Evolutionary conservation across 2,329 filamentous ascomycete species (phyloP).

Genomic region (Ceratocystis harringtonii): DNA sequence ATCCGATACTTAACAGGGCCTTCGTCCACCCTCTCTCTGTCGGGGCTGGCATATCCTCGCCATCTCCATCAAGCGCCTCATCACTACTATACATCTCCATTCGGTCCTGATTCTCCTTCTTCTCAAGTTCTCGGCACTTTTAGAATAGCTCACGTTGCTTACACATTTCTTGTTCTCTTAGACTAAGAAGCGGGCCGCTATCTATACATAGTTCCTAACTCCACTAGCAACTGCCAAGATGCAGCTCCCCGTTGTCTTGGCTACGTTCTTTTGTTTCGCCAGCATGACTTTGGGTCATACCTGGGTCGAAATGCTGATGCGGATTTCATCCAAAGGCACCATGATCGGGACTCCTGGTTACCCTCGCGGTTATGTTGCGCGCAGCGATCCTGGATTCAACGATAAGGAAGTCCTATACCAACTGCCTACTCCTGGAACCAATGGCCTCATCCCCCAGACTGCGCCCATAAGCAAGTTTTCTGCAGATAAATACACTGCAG

Average conservation of each 20-base stretch:
- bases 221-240: not conserved
- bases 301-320: slow-evolving; percentile 66
- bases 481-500: slow-evolving; percentile 39
- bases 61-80: not conserved
- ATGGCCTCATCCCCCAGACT: slow-evolving; percentile 32
- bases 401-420: slow-evolving; percentile 48
- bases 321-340: slow-evolving; percentile 57
- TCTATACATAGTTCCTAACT: not conserved
- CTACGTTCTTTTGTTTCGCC: slow-evolving; percentile 1
- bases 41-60: not conserved
- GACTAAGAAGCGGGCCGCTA: not conserved
- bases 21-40: not conserved
- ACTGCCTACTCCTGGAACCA: slow-evolving; percentile 39
- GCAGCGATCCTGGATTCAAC: slow-evolving; percentile 39
- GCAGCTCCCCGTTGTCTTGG: not conserved
- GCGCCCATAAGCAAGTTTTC: slow-evolving; percentile 50
- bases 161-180: not conserved
- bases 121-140: not conserved
- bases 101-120: not conserved
- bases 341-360: slow-evolving; percentile 59
- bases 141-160: not conserved
- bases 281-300: slow-evolving; percentile 42
- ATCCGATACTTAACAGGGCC: not conserved
- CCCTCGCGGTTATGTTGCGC: slow-evolving; percentile 52
- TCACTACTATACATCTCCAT: not conserved